Base-by-base conservation (phyloP, 2,329 filamentous ascomycete species). In the Beauveria australis region DNA sequence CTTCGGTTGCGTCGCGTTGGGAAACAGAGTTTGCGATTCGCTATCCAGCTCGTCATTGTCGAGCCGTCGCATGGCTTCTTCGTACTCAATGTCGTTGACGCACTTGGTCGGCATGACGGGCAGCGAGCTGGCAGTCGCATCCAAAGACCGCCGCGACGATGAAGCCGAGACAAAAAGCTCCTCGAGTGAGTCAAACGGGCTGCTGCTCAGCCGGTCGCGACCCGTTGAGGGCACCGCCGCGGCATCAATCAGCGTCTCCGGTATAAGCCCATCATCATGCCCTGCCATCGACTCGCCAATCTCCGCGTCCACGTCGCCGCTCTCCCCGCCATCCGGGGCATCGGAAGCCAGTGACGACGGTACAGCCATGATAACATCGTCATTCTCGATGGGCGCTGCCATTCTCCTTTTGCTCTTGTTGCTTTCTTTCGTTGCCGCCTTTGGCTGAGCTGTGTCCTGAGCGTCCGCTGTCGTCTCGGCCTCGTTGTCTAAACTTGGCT, bases 11-110 rank as follows among this genome's bases (percentile, higher is more conserved):
- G 70, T 72, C 14, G 69, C 68, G 28, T 71, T 70, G 48, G 69
- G 69, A n/a, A 75, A 74, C 5, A 74, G 62, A 4, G 60, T 67
- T 33, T 66, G 66, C 40, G 68, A 64, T 46, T 66, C 70, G 30
- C 69, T 63, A 19, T 66, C 66, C 3, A 65, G 63, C 7, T 65
- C 62, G n/a, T 37, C 62, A 30, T 71, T 70, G 26, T 79, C 78
- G 1, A 79, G 64, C 30, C 68, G 75, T 30, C 72, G 72, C 73
- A 79, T 79, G 12, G 71, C 74, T 58, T 76, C 76, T 43, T 79
- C 73, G 55, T 79, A 79, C 14, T 76, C 76, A 3, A 65, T 40
- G 57, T 79, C 72, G 1, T 65, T 64, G 3, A 69, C 67, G 2
- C 66, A 63, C 37, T 72, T 71, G 3, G 14, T 22, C 12, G 69